A percentile compares a stretch with the other conserved stretches of the same genome.
These are phyloP conservation scores for Cryptococcus sp. DNA, from an alignment of 1,284 basidiomycete genomes.

Conservation along the genomic window DNA sequence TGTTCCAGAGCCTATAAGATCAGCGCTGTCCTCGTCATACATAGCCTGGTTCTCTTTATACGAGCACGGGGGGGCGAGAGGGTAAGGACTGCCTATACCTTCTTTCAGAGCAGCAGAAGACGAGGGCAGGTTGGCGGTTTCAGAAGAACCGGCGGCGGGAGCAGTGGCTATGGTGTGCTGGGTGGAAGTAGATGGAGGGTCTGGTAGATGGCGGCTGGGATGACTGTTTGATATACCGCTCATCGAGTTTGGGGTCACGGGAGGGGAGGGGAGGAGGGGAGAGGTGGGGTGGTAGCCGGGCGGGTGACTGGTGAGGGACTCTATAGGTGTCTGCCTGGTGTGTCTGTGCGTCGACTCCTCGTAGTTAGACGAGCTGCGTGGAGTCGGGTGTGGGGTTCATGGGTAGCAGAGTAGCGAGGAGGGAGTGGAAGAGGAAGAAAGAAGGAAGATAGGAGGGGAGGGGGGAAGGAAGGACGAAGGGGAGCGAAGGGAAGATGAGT, in stretches of 20 bases:
- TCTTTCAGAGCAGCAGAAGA: too few species aligned
- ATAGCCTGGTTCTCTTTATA: too few species aligned
- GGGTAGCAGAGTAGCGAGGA: background rate
- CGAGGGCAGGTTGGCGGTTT: too few species aligned
- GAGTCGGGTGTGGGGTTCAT: background rate
- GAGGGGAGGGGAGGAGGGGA: background rate
- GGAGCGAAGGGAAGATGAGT: background rate
- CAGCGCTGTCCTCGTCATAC: too few species aligned
- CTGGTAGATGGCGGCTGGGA: conserved; percentile 10
- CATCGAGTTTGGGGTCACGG: conserved; percentile 22
- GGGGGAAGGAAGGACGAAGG: background rate
- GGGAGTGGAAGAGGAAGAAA: background rate
- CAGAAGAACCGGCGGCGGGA: background rate
- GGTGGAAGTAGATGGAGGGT: conserved; percentile 3
- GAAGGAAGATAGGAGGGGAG: conserved; percentile 1
- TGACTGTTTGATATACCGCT: conserved; percentile 21
- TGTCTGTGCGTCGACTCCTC: background rate
- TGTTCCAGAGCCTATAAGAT: too few species aligned
- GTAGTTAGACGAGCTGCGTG: too few species aligned
- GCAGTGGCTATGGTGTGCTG: background rate
- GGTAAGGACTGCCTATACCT: too few species aligned
- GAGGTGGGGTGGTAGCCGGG: background rate
- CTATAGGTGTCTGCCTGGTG: background rate
- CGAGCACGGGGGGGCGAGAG: too few species aligned
- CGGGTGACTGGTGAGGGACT: background rate